Conservation (phyloP, 2,329 filamentous ascomycete species). For the Colletotrichum camelliae region DNA sequence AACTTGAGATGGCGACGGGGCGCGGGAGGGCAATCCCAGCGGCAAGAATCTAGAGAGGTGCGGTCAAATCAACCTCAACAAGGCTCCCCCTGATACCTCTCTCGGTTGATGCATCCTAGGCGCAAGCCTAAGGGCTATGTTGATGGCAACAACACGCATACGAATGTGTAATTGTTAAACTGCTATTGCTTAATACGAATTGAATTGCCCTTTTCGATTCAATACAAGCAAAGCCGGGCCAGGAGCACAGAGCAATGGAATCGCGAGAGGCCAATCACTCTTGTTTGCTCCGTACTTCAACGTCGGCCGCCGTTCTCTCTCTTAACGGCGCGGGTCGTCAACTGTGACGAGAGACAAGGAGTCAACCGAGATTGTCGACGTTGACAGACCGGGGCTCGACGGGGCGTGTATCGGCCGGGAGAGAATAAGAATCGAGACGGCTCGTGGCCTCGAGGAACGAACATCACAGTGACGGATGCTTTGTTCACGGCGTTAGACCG, state of each 20-base stretch:
- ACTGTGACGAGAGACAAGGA: background rate
- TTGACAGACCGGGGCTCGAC: background rate
- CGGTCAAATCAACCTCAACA: constrained; percentile 4
- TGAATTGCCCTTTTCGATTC: background rate
- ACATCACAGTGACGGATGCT: background rate
- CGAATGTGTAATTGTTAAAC: background rate
- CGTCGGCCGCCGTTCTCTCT: background rate
- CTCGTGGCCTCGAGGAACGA: background rate
- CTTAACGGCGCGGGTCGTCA: background rate
- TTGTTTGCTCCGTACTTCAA: background rate
- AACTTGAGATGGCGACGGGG: background rate
- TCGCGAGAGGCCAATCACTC: background rate
- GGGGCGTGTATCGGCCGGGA: background rate
- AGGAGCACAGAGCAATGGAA: background rate
- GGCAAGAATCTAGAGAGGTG: background rate
- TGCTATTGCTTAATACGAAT: background rate
- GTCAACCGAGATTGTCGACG: background rate
- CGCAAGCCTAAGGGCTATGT: background rate
- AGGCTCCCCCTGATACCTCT: background rate
- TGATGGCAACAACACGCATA: background rate
- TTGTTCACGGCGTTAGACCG: background rate
- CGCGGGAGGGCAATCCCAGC: background rate
- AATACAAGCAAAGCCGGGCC: background rate
- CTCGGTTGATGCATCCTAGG: background rate
- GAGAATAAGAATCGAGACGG: background rate